Conservation (phyloP, 768 basidiomycete species). For the Russula dissimulans region DNA sequence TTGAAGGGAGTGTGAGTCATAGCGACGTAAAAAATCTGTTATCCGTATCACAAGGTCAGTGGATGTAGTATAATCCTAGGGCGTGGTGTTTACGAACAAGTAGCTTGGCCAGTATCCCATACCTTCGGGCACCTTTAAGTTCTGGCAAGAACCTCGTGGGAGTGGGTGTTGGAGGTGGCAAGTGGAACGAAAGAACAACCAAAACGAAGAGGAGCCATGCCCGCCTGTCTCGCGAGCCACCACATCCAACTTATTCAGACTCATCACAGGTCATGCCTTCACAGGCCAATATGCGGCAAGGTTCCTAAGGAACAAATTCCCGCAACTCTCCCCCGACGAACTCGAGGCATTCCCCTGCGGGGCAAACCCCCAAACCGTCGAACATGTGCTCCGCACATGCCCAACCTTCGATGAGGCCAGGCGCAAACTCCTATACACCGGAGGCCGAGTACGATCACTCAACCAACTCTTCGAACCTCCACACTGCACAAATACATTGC, state of each 20-base stretch:
- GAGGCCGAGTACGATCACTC: neutral
- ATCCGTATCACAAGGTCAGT: too few relatives aligned
- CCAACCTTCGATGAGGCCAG: neutral
- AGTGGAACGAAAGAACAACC: too few relatives aligned
- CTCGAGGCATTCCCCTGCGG: neutral
- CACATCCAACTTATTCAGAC: neutral
- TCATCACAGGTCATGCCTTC: neutral
- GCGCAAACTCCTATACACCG: neutral
- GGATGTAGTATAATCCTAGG: too few relatives aligned
- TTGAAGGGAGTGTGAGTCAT: too few relatives aligned
- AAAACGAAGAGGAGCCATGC: neutral
- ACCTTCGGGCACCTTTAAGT: too few relatives aligned
- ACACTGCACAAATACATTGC: too few relatives aligned
- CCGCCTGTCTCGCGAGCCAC: neutral
- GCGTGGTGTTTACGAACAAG: too few relatives aligned
- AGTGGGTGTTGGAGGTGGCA: too few relatives aligned
- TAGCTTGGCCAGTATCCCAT: too few relatives aligned
- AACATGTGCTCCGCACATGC: neutral
- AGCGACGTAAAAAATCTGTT: too few relatives aligned
- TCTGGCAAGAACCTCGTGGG: too few relatives aligned
- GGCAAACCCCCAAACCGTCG: neutral
- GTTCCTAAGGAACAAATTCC: neutral
- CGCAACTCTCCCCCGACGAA: neutral
- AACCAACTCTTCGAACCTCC: neutral
- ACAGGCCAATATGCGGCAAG: neutral